phyloP scores from a whole-genome alignment of 1,284 basidiomycete genomes.

The Heterobasidion parviporum region DNA sequence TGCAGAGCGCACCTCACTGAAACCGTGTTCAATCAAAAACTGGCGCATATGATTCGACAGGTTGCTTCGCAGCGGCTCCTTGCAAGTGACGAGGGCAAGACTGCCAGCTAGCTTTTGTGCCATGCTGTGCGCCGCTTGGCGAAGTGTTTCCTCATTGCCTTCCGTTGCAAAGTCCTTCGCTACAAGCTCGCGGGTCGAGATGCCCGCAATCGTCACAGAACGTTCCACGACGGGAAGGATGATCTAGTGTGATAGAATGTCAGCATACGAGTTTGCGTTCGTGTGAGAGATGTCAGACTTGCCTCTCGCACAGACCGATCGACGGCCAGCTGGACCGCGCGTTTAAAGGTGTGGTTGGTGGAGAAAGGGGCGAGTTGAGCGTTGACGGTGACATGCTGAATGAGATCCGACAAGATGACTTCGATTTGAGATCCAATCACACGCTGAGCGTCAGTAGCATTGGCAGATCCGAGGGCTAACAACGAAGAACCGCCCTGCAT shows the following conservation, averaged over 20 bases:
- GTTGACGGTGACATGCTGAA: constrained; percentile 75
- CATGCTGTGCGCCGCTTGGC: constrained; percentile 93
- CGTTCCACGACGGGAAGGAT: constrained; percentile 97
- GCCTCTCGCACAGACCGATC: constrained; percentile 94
- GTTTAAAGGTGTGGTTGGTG: constrained; percentile 81
- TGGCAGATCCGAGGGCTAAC: constrained; percentile 42
- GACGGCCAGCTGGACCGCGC: constrained; percentile 86
- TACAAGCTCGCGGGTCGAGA: constrained; percentile 94
- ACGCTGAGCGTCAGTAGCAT: constrained; percentile 51
- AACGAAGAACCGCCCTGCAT: constrained; percentile 48
- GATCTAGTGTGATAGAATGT: constrained; percentile 42
- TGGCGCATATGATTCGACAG: constrained; percentile 86
- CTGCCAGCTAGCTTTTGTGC: constrained; percentile 96
- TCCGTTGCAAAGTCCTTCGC: constrained; percentile 97
- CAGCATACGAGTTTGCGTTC: not conserved
- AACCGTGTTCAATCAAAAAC: constrained; percentile 78
- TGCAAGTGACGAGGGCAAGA: constrained; percentile 95
- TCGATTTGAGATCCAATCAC: constrained; percentile 67
- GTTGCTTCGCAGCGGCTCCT: constrained; percentile 92
- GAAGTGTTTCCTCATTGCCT: constrained; percentile 83
- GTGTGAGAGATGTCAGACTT: constrained; percentile 13
- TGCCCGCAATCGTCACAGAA: constrained; percentile 98
- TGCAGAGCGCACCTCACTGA: constrained; percentile 56
- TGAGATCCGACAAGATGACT: constrained; percentile 69
- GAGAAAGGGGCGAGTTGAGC: constrained; percentile 66